A percentile compares a stretch with the other conserved stretches of the same genome.
These are phyloP conservation scores for Verticillium tricorpus DNA, from an alignment of 2,329 filamentous ascomycete species.

Conservation along the genomic window DNA sequence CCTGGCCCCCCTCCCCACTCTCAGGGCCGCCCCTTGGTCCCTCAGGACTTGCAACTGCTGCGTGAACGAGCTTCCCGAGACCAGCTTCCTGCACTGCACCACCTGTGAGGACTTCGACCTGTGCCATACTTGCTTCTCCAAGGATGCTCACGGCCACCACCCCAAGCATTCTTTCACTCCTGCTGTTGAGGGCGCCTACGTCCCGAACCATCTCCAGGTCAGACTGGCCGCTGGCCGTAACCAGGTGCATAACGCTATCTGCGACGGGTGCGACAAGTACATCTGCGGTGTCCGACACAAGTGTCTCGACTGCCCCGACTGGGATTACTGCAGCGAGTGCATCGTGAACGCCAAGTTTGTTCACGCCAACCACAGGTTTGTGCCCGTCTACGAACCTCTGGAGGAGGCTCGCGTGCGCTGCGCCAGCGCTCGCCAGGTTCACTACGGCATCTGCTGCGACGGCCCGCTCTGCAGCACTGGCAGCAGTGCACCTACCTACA, in stretches of 20 bases:
- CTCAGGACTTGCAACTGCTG: conserved; percentile 69
- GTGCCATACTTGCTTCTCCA: conserved; percentile 75
- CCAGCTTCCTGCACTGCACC: conserved; percentile 79
- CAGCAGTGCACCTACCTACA: conserved; percentile 56
- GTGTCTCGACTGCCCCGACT: conserved; percentile 94
- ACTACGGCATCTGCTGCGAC: conserved; percentile 90
- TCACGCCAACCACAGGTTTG: conserved; percentile 85
- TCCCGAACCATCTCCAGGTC: conserved; percentile 57
- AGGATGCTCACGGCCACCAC: conserved; percentile 81
- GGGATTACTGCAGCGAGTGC: conserved; percentile 88
- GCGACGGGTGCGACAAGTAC: conserved; percentile 87
- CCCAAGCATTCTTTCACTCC: conserved; percentile 77
- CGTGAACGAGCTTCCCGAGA: conserved; percentile 64
- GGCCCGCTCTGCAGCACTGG: conserved; percentile 74
- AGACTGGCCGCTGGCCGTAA: conserved; percentile 78
- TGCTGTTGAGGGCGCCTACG: conserved; percentile 56
- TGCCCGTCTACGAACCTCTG: conserved; percentile 75
- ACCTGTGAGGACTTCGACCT: conserved; percentile 88
- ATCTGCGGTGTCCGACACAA: conserved; percentile 92
- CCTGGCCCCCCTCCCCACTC: conserved; percentile 11
- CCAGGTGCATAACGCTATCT: conserved; percentile 79
- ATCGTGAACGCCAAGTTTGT: conserved; percentile 59
- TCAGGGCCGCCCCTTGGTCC: conserved; percentile 6
- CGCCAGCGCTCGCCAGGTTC: conserved; percentile 43
- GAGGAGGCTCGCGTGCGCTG: conserved; percentile 31